Evolutionary conservation across 116 monocot genomes (phyloP).

Genomic region (Zostera marina): DNA sequence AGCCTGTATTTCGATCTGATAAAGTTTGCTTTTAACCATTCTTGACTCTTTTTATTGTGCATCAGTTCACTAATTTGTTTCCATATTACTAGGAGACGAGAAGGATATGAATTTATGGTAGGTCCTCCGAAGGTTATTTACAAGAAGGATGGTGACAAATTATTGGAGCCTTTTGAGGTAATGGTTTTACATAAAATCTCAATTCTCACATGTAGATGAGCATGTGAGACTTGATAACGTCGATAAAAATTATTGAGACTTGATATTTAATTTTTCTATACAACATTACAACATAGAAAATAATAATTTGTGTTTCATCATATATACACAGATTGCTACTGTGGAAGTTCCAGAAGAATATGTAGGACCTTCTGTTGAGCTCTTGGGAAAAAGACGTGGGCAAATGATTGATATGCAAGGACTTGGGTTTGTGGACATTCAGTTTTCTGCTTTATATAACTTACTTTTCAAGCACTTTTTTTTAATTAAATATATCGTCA

Average conservation of each 20-base stretch:
- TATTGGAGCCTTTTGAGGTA: constrained; percentile 93
- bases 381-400: constrained; percentile 87
- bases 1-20: too few relatives aligned
- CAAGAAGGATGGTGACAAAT: constrained; percentile 56
- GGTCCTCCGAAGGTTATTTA: constrained; percentile 96
- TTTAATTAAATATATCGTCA: too few relatives aligned
- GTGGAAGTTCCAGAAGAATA: constrained; percentile 82
- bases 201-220: not conserved
- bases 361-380: constrained; percentile 87
- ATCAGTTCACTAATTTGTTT: not conserved
- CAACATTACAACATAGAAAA: not conserved
- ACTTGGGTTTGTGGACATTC: constrained; percentile 29
- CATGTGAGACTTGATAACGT: too few relatives aligned
- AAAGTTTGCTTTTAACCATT: not conserved
- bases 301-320: not conserved
- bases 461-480: not conserved
- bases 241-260: not conserved
- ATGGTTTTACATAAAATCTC: not conserved
- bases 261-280: not conserved
- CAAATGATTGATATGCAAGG: constrained; percentile 97
- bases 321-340: constrained; percentile 63
- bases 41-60: too few relatives aligned
- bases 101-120: constrained; percentile 99
- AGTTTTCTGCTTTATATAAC: not conserved
- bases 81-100: constrained; percentile 54